Conservation (phyloP, 2,329 filamentous ascomycete species). For the Neoarthrinium moseri region DNA sequence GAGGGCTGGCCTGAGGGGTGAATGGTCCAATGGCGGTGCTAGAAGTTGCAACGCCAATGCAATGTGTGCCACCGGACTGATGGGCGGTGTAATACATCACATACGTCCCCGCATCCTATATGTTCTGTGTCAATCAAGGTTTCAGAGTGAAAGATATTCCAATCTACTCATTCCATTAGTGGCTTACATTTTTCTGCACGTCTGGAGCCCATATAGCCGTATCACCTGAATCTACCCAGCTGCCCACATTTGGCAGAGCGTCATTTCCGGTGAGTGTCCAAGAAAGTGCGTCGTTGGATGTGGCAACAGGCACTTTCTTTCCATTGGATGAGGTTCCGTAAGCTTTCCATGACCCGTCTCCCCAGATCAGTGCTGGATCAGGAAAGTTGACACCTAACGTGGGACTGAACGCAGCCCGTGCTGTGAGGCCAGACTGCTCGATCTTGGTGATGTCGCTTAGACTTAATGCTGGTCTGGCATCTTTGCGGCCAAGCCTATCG, state of each 20-base stretch:
- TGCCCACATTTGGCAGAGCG: slow-evolving; percentile 23
- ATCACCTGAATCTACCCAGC: slow-evolving; percentile 24
- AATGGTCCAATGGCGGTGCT: slow-evolving; percentile 24
- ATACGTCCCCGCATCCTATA: slow-evolving; percentile 25
- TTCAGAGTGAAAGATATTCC: not conserved
- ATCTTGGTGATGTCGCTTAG: not conserved
- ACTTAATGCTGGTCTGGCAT: not conserved
- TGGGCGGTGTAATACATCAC: slow-evolving; percentile 30
- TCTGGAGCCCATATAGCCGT: slow-evolving; percentile 27
- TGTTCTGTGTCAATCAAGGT: not conserved
- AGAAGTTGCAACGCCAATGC: slow-evolving; percentile 28
- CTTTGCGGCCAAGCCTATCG: too few relatives aligned
- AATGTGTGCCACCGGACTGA: slow-evolving; percentile 24
- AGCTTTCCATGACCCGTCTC: slow-evolving; percentile 27
- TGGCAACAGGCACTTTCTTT: slow-evolving; percentile 25
- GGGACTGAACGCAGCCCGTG: not conserved
- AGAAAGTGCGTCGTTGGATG: slow-evolving; percentile 20
- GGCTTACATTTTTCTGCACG: slow-evolving; percentile 26
- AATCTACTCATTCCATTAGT: too few relatives aligned
- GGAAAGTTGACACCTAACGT: slow-evolving; percentile 20
- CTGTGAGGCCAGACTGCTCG: not conserved
- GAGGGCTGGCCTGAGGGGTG: slow-evolving; percentile 17
- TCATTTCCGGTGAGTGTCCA: slow-evolving; percentile 26
- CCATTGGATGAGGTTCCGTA: slow-evolving; percentile 27
- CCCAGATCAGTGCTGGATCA: slow-evolving; percentile 26